phyloP scores from a whole-genome alignment of 257 asterid species.

The Paraleonurus japonicus region DNA sequence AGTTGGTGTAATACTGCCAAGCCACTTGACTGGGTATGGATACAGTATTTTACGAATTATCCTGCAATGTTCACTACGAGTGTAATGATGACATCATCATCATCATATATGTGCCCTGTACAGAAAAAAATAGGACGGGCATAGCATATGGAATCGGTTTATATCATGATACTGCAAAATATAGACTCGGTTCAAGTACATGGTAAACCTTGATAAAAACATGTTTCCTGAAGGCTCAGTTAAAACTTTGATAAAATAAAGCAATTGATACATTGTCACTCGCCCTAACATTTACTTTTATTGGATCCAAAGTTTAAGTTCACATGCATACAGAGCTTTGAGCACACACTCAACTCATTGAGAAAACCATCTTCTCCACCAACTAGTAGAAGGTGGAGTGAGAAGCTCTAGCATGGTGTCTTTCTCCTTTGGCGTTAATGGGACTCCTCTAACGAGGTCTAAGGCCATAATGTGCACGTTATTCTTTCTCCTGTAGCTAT shows the following conservation, averaged over 20 bases:
- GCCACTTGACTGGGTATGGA: neutral
- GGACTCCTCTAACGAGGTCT: conserved; percentile 82
- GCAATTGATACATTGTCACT: neutral
- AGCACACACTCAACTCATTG: conserved; percentile 22
- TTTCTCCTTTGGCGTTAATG: conserved; percentile 83
- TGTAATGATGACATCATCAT: neutral
- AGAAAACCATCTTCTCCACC: conserved; percentile 66
- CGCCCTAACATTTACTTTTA: neutral
- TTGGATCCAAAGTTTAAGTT: neutral
- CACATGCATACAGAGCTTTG: neutral
- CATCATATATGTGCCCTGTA: neutral
- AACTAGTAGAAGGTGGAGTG: conserved; percentile 61
- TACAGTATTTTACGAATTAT: neutral
- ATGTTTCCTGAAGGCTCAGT: neutral
- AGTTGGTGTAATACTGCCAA: neutral
- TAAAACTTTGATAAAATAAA: neutral
- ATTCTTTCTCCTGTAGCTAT: conserved; percentile 63
- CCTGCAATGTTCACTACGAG: neutral
- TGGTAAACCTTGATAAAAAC: neutral
- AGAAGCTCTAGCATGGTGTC: conserved; percentile 83
- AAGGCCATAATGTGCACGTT: conserved; percentile 87
- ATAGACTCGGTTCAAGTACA: neutral
- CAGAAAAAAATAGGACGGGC: neutral
- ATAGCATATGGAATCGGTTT: neutral
- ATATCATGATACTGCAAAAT: neutral